Evolutionary conservation across 2,329 filamentous ascomycete genomes (phyloP).

Genomic region (Didymella segeticola): DNA sequence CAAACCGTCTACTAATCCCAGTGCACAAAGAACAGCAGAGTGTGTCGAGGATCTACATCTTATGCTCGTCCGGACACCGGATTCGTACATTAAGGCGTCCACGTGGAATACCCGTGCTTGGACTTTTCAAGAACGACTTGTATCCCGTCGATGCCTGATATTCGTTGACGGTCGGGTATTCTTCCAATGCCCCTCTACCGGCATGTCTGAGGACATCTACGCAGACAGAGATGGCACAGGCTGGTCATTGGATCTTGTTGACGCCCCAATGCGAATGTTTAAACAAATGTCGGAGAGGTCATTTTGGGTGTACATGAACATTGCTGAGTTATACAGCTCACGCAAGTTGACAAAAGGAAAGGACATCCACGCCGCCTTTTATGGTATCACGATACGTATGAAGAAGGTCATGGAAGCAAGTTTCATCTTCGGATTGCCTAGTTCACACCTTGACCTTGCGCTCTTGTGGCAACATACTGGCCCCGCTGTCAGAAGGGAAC

Average conservation of each 20-base stretch:
- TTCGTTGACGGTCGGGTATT: constrained; percentile 11
- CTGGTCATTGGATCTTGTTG: constrained; percentile 4
- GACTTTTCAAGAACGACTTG: constrained; percentile 23
- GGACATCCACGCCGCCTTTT: neutral
- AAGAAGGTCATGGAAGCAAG: neutral
- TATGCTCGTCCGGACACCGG: neutral
- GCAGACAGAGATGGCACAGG: constrained; percentile 3
- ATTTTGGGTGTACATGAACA: neutral
- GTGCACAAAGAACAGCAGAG: no score
- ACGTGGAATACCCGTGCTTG: constrained; percentile 22
- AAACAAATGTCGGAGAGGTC: neutral
- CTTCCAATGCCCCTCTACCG: constrained; percentile 18
- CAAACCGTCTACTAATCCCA: no score
- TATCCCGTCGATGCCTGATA: constrained; percentile 14
- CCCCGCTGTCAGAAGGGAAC: no score
- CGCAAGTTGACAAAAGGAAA: neutral
- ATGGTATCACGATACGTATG: neutral
- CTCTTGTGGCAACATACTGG: neutral
- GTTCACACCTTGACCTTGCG: neutral
- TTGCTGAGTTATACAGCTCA: neutral
- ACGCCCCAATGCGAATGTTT: constrained; percentile 4
- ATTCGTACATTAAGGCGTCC: neutral
- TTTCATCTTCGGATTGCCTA: neutral
- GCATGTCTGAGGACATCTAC: constrained; percentile 12
- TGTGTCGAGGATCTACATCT: neutral